These are phyloP conservation scores for Fistulinella prunicolor DNA, from an alignment of 768 basidiomycete species.

Conservation along the genomic window DNA sequence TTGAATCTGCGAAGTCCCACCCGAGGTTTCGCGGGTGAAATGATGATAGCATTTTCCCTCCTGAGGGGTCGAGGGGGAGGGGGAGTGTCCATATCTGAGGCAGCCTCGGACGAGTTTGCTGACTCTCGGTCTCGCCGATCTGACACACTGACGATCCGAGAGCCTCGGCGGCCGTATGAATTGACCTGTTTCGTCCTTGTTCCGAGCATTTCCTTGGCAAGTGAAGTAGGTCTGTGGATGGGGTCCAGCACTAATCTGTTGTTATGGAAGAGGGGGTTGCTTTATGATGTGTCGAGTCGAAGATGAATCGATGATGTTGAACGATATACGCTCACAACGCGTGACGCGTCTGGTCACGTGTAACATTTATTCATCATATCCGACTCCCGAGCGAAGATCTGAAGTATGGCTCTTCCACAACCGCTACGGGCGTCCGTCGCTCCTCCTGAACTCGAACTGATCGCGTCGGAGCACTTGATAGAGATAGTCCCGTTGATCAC, in stretches of 20 bases:
- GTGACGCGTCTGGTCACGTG: slow-evolving; percentile 24
- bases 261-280: no score
- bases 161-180: slow-evolving; percentile 61
- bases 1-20: slow-evolving; percentile 11
- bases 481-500: slow-evolving; percentile 86
- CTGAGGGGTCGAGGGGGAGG: slow-evolving; percentile 7
- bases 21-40: slow-evolving; percentile 21
- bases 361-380: not conserved
- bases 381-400: no score
- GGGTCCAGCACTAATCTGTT: no score
- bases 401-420: slow-evolving; percentile 77
- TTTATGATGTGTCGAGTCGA: no score
- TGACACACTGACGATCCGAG: slow-evolving; percentile 54
- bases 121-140: slow-evolving; percentile 28
- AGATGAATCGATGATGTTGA: not conserved
- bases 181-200: slow-evolving; percentile 62
- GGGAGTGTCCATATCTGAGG: slow-evolving; percentile 38
- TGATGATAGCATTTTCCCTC: slow-evolving; percentile 23
- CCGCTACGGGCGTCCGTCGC: slow-evolving; percentile 68
- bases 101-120: slow-evolving; percentile 29
- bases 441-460: slow-evolving; percentile 83
- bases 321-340: no score
- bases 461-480: slow-evolving; percentile 80
- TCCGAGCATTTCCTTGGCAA: slow-evolving; percentile 46
- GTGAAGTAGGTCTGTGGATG: no score